Conservation (phyloP, 495 filamentous ascomycete species). For the Polyplosphaeria fusca region DNA sequence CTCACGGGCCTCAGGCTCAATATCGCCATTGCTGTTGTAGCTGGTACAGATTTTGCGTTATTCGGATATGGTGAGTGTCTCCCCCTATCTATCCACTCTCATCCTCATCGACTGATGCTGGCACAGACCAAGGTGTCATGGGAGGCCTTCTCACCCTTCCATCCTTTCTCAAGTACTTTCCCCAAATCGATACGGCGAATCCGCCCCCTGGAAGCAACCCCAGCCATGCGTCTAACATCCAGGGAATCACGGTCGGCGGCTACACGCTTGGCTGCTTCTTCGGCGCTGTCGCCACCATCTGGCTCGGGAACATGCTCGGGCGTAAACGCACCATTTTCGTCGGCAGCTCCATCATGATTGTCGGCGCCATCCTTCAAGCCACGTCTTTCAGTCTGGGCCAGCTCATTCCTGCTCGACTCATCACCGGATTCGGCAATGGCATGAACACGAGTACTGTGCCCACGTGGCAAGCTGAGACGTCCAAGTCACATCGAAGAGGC, state of each 20-base stretch:
- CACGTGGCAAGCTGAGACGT: constrained; percentile 37
- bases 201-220: constrained; percentile 30
- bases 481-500: constrained; percentile 39
- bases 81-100: not conserved
- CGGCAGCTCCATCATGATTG: constrained; percentile 67
- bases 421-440: constrained; percentile 68
- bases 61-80: constrained; percentile 37
- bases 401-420: constrained; percentile 60
- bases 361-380: constrained; percentile 66
- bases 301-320: constrained; percentile 68
- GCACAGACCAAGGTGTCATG: constrained; percentile 37
- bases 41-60: constrained; percentile 63
- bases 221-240: constrained; percentile 36
- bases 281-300: constrained; percentile 66
- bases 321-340: constrained; percentile 68
- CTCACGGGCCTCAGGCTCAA: constrained; percentile 64
- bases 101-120: not conserved
- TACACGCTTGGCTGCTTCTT: constrained; percentile 76
- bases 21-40: constrained; percentile 63
- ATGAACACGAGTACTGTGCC: constrained; percentile 51
- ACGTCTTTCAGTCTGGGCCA: constrained; percentile 60
- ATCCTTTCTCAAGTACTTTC: constrained; percentile 36
- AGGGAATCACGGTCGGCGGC: constrained; percentile 54
- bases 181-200: constrained; percentile 34
- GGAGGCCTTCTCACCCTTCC: constrained; percentile 38